Conservation (phyloP, 805 yeast species). For the Candida rishiriensis region DNA sequence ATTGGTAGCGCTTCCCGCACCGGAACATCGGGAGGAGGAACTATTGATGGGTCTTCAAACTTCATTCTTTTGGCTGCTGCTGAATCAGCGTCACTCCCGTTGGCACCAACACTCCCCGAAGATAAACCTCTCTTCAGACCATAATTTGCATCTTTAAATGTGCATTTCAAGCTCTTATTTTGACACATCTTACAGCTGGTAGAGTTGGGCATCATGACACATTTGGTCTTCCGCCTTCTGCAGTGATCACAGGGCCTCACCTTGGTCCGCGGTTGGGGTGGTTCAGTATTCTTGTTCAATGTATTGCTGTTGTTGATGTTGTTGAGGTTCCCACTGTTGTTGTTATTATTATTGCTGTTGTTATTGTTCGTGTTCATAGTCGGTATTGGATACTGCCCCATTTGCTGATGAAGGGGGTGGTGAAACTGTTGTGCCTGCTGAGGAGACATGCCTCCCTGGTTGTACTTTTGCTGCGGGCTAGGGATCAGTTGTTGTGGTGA, state of each 20-base stretch:
- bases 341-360: not conserved
- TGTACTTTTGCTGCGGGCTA: slow-evolving; percentile 6
- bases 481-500: slow-evolving; percentile 12
- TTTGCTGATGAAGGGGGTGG: not conserved
- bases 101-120: slow-evolving; percentile 2
- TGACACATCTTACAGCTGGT: slow-evolving; percentile 74
- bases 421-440: slow-evolving; percentile 4
- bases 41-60: slow-evolving; percentile 31
- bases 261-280: slow-evolving; percentile 37
- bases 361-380: slow-evolving; percentile 1
- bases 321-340: not conserved
- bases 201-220: slow-evolving; percentile 63
- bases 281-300: slow-evolving; percentile 15
- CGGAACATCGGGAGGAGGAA: slow-evolving; percentile 35
- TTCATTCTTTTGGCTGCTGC: slow-evolving; percentile 26
- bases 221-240: slow-evolving; percentile 71
- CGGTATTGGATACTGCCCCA: not conserved
- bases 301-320: slow-evolving; percentile 3
- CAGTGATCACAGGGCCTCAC: slow-evolving; percentile 82
- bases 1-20: slow-evolving; percentile 55
- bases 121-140: slow-evolving; percentile 35
- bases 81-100: slow-evolving; percentile 12
- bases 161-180: slow-evolving; percentile 66
- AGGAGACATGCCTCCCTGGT: slow-evolving; percentile 2
- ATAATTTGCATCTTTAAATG: slow-evolving; percentile 57